Base-by-base conservation (phyloP, 257 asterid species). In the Primulina tabacum region DNA sequence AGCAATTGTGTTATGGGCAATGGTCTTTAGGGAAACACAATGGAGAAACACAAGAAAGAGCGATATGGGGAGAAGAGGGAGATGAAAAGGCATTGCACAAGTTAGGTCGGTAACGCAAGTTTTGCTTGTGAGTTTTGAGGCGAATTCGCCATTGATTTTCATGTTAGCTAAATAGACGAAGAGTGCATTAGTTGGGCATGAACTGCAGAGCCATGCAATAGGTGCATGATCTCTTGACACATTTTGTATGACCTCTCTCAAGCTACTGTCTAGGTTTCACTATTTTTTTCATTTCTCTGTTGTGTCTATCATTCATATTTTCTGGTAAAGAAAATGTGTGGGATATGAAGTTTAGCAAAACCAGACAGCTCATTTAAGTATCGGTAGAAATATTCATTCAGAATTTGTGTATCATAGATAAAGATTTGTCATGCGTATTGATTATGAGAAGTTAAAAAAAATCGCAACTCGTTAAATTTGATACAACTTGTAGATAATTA, bases 131-230 rank as follows among this genome's bases (percentile, higher is more conserved):
- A 28, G 33, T 34, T 17, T 32, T 64, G 68, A 62, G 30, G 37
- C 28, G 56, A 11, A 43, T 68, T 68, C 58, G 50, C 24, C 59
- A 60, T 2, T 57, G 57, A 28, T 32, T 14, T 43, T 47, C 55
- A 57, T 8, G 66, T 50, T 43, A 28, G 16, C 50, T 73, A 68
- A 32, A 77, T 71, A 75, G 73, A 76, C 63, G 76, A 68, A 71
- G 55, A 52, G 21, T 68, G 71, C 84, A 83, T 74, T 8, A 29
- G 29, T 60, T 72, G 75, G 60, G 85, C 81, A 80, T 77, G 73
- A 21, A 21, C n/a, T n/a, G n/a, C 72, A 81, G 65, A 55, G 34
- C 61, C 88, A 87, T 83, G 87, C 81, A 67, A 72, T 24, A 21
- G 72, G 81, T 77, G 79, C 83, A 89, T 55, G 55, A 47, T 47